Evolutionary conservation across 2,329 filamentous ascomycete genomes (phyloP).

Genomic region (Moelleriella libera): DNA sequence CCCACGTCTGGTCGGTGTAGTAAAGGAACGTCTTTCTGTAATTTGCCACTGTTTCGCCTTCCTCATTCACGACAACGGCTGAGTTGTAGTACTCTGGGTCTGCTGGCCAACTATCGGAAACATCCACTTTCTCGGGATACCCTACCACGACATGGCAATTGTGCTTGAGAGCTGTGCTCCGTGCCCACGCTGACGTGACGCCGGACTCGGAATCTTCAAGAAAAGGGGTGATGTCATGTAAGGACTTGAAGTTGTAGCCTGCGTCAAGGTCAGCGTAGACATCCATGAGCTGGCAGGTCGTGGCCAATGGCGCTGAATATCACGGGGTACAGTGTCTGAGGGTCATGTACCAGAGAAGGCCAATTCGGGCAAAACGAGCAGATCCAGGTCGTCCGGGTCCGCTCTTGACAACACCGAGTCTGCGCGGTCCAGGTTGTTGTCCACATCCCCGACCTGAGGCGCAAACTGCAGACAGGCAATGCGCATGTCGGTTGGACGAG

Average conservation of each 20-base stretch:
- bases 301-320: background rate
- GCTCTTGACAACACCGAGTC: slow-evolving; percentile 45
- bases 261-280: background rate
- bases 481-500: too few relatives aligned
- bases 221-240: slow-evolving; percentile 52
- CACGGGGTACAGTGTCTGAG: background rate
- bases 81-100: slow-evolving; percentile 41
- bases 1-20: slow-evolving; percentile 48
- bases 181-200: slow-evolving; percentile 58
- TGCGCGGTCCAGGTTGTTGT: slow-evolving; percentile 57
- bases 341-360: slow-evolving; percentile 50
- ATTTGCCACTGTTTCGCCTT: slow-evolving; percentile 46
- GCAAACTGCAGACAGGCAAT: slow-evolving; percentile 61
- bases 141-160: slow-evolving; percentile 56
- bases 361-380: slow-evolving; percentile 63
- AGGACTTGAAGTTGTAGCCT: slow-evolving; percentile 67
- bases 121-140: slow-evolving; percentile 57
- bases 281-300: too few relatives aligned
- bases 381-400: slow-evolving; percentile 35
- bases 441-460: slow-evolving; percentile 53
- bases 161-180: slow-evolving; percentile 48
- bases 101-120: slow-evolving; percentile 32
- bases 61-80: slow-evolving; percentile 35
- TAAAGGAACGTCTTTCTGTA: slow-evolving; percentile 49
- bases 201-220: slow-evolving; percentile 55